A percentile compares a stretch with the other conserved stretches of the same genome.
phyloP scores from a whole-genome alignment of 805 yeast species.

The Tetrapisispora arboricola region DNA sequence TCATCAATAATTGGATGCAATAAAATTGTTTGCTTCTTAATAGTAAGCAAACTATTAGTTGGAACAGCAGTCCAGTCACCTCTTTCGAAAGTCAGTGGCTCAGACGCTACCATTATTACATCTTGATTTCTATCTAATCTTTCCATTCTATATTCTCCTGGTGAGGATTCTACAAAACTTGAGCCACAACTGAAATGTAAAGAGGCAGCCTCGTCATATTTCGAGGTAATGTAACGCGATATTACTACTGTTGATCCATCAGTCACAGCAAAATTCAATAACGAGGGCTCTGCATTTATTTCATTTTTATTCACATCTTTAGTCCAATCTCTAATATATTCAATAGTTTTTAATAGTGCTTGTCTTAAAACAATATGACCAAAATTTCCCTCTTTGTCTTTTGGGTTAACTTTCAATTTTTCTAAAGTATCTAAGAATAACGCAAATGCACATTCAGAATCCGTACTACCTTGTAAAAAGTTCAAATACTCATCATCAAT shows the following conservation, averaged over 20 bases:
- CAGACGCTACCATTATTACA: slow-evolving; percentile 93
- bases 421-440: slow-evolving; percentile 67
- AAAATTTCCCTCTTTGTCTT: slow-evolving; percentile 34
- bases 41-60: slow-evolving; percentile 75
- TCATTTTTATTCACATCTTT: slow-evolving; percentile 32
- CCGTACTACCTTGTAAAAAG: slow-evolving; percentile 85
- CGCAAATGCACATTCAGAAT: slow-evolving; percentile 92
- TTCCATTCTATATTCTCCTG: slow-evolving; percentile 91
- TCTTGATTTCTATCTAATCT: slow-evolving; percentile 86
- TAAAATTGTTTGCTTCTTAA: slow-evolving; percentile 75
- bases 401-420: slow-evolving; percentile 68
- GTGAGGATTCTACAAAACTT: slow-evolving; percentile 77
- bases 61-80: slow-evolving; percentile 98
- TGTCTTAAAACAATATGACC: slow-evolving; percentile 49
- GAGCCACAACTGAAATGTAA: slow-evolving; percentile 92
- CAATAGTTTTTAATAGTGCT: slow-evolving; percentile 68
- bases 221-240: slow-evolving; percentile 78
- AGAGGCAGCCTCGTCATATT: slow-evolving; percentile 92
- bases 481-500: slow-evolving; percentile 73
- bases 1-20: slow-evolving; percentile 89
- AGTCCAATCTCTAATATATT: slow-evolving; percentile 70
- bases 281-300: slow-evolving; percentile 54
- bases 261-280: slow-evolving; percentile 88
- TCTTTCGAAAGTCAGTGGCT: slow-evolving; percentile 91
- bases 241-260: slow-evolving; percentile 85